These are phyloP conservation scores for Phaeosphaeria sp. DNA, from an alignment of 2,329 filamentous ascomycete species.

Conservation along the genomic window DNA sequence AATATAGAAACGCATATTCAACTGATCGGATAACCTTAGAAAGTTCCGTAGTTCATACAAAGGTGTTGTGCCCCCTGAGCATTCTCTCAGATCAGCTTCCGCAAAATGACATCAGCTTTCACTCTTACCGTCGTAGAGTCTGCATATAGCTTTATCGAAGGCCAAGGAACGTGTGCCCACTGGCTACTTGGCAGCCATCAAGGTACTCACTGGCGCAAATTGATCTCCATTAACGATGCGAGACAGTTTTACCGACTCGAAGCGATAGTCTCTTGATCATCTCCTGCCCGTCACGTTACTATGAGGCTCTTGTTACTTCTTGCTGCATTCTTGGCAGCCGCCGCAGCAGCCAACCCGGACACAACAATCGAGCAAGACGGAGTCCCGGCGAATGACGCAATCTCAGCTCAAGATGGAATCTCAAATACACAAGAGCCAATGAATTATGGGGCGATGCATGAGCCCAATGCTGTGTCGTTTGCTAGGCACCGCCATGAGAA, in stretches of 20 bases:
- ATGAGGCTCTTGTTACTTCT: neutral
- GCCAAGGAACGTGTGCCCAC: neutral
- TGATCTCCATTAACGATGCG: neutral
- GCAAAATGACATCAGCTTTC: neutral
- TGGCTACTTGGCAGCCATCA: conserved; percentile 30
- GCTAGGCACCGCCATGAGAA: conserved; percentile 27
- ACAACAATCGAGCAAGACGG: neutral
- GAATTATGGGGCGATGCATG: conserved; percentile 17
- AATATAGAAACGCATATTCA: too few species aligned
- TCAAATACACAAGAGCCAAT: conserved; percentile 11
- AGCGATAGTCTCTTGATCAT: neutral
- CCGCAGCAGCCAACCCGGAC: neutral
- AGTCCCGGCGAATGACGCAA: neutral
- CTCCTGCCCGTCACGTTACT: neutral
- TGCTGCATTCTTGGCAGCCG: neutral
- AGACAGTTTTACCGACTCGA: neutral
- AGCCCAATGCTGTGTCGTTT: conserved; percentile 1
- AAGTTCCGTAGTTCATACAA: too few species aligned
- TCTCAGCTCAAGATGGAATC: neutral
- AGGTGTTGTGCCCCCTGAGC: too few species aligned
- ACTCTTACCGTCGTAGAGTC: neutral
- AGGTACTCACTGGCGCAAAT: conserved; percentile 20
- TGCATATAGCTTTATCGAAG: neutral
- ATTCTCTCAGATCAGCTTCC: too few species aligned
- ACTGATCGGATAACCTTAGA: too few species aligned